Evolutionary conservation across 2,329 filamentous ascomycete species (phyloP), one percentile per base, ranked within the genome.

Genomic region (Trichoderma hamatum): DNA sequence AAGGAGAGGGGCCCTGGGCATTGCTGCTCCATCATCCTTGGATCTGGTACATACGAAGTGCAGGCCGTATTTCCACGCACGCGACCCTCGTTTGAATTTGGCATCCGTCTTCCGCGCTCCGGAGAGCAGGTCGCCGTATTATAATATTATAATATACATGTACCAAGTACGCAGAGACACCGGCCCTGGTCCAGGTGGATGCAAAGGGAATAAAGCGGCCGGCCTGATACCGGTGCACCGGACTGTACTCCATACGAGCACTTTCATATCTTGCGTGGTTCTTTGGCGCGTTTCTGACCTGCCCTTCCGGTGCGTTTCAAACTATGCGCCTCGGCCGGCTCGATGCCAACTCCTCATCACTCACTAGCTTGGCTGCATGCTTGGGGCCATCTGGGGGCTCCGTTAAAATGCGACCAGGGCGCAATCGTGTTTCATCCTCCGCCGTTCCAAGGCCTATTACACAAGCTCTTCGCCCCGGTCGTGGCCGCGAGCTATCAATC

Each of bases 371-470:
- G 63, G 63, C 63, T 59, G 63, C 63, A 67, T 49, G 63, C 63
- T 66, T 30, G 63, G 63, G 54, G 63, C 54, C 54, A 67, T 58
- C 52, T 55, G 59, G 58, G 58, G 66, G 56, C 51, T 68, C 58
- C 59, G 58, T 55, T 63, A 56, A 68, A 63, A 63, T 55, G 68
- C 69, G 39, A 46, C 67, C 55, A 63, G 61, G 69, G 69, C 69
- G 69, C 69, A 67, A 63, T 58, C 61, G 64, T 70, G 69, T 67
- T 70, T 72, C 71, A 71, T 69, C 71, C 73, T 72, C 70, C 61
- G 69, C n/a, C 55, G 51, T 71, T 64, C 71, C 70, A 73, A 72
- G 71, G 68, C 70, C 62, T 63, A 70, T 67, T 36, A 55, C 64
- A 67, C 63, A 67, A 55, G 68, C 21, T 62, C 56, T 21, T 32